phyloP scores from a whole-genome alignment of 345 rosid genomes.

The Melaleuca alternifolia region DNA sequence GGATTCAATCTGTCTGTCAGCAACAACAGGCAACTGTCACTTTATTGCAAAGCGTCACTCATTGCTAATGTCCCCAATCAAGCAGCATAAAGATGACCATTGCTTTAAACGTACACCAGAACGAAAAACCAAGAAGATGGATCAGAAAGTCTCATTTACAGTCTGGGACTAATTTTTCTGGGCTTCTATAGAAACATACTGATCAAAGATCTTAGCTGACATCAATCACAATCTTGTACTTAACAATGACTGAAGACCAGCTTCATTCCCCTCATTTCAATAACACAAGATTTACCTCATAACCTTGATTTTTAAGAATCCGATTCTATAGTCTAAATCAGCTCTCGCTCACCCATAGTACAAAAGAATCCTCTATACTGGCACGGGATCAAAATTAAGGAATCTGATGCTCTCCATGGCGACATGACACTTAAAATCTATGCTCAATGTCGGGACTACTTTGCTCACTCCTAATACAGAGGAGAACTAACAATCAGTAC shows the following conservation, averaged over 20 bases:
- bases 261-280: background rate
- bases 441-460: background rate
- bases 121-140: background rate
- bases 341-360: background rate
- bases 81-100: background rate
- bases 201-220: background rate
- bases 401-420: background rate
- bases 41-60: background rate
- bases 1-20: background rate
- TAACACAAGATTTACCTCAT: background rate
- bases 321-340: background rate
- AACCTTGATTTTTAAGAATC: background rate
- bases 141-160: background rate
- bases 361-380: background rate
- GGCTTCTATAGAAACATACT: background rate
- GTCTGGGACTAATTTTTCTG: background rate
- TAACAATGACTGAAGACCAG: background rate
- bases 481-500: constrained; percentile 26
- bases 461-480: background rate
- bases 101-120: background rate
- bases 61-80: background rate
- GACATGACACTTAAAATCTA: background rate
- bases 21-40: background rate
- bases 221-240: background rate
- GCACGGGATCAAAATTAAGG: background rate